phyloP scores from a whole-genome alignment of 306 rosid genomes.

The Vigna nakashimae region DNA sequence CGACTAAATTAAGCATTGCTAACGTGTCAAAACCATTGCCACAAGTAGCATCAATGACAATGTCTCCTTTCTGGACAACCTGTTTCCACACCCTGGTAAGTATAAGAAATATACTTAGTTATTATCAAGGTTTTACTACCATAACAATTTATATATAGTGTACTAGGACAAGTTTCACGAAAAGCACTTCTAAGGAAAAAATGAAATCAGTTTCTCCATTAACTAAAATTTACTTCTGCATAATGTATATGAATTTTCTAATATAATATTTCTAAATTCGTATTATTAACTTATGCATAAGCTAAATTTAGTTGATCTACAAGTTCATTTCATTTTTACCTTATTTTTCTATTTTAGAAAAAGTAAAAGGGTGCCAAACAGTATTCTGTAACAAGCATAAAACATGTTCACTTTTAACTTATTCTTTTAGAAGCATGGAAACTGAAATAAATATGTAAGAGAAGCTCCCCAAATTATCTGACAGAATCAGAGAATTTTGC shows the following conservation, averaged over 20 bases:
- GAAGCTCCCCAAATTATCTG: constrained; percentile 12
- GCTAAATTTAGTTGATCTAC: too few relatives aligned
- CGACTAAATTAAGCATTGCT: constrained; percentile 77
- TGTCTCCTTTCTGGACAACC: constrained; percentile 75
- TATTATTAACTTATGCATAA: too few relatives aligned
- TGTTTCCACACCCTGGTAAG: constrained; percentile 76
- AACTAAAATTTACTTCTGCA: too few relatives aligned
- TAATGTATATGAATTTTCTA: too few relatives aligned
- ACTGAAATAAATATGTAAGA: constrained; percentile 18
- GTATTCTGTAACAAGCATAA: constrained; percentile 15
- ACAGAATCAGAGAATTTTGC: background rate
- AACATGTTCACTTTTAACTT: constrained; percentile 16
- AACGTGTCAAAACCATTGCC: constrained; percentile 93
- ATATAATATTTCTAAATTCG: too few relatives aligned
- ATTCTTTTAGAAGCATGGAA: constrained; percentile 8
- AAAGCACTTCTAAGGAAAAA: too few relatives aligned
- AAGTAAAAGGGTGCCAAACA: background rate
- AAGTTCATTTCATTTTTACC: too few relatives aligned
- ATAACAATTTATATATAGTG: too few relatives aligned
- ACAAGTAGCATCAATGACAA: constrained; percentile 87
- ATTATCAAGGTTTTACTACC: constrained; percentile 11
- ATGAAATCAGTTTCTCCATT: too few relatives aligned
- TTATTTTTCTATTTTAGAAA: too few relatives aligned
- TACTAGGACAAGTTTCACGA: too few relatives aligned
- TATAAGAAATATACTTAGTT: constrained; percentile 16